Percentiles rank a stretch among this genome's conserved stretches.
These are phyloP conservation scores for Kluyveromyces aestuarii DNA, from an alignment of 805 yeast species.

Conservation along the genomic window DNA sequence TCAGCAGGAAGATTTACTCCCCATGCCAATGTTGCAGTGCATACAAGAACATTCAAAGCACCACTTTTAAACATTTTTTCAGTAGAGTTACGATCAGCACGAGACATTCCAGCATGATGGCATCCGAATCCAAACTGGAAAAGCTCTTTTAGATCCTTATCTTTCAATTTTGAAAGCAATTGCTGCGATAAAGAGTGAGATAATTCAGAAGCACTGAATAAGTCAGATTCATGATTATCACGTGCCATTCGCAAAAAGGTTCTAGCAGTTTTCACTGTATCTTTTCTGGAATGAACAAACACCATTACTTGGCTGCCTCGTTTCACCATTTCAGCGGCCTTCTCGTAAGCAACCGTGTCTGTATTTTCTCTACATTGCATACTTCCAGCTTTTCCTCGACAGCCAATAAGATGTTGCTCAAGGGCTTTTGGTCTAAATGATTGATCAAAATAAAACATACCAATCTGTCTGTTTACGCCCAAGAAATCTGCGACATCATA, in stretches of 20 bases:
- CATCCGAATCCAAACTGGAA: conserved; percentile 79
- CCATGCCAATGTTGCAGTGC: conserved; percentile 99
- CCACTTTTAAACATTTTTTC: conserved; percentile 84
- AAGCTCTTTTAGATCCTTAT: conserved; percentile 71
- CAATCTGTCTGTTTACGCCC: conserved; percentile 81
- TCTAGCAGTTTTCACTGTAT: conserved; percentile 76
- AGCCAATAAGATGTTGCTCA: conserved; percentile 81
- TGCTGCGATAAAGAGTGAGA: conserved; percentile 34
- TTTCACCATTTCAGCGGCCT: conserved; percentile 54
- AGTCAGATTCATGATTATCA: conserved; percentile 43
- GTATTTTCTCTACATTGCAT: conserved; percentile 58
- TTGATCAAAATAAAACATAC: conserved; percentile 91
- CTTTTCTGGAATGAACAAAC: conserved; percentile 92
- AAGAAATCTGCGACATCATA: conserved; percentile 91
- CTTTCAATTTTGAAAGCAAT: conserved; percentile 65
- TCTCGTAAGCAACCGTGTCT: conserved; percentile 70
- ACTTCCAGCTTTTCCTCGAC: conserved; percentile 75
- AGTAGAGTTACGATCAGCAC: conserved; percentile 81
- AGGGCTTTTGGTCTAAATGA: conserved; percentile 91
- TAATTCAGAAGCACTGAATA: conserved; percentile 30
- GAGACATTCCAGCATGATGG: conserved; percentile 95
- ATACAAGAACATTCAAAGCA: conserved; percentile 78
- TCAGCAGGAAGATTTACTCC: conserved; percentile 99
- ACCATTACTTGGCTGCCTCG: conserved; percentile 89
- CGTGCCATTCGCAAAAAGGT: conserved; percentile 62